These are phyloP conservation scores for Cyclotella atomus DNA, from an alignment of 108 stramenopile species.

Conservation along the genomic window DNA sequence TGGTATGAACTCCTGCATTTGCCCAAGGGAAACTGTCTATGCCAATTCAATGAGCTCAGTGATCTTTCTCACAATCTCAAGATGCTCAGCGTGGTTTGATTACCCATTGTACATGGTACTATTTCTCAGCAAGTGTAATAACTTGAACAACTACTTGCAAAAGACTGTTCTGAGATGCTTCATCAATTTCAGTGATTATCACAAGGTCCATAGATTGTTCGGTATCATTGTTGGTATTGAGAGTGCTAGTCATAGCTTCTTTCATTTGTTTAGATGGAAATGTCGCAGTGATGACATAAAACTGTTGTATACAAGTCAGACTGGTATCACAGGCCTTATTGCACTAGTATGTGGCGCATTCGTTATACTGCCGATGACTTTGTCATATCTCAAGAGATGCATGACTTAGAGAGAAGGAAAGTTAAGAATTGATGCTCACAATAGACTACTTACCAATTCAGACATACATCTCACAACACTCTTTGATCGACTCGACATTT, in stretches of 20 bases:
- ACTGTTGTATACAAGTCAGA: constrained; percentile 20
- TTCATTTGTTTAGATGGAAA: constrained; percentile 24
- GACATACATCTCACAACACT: no score
- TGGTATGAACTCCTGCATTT: constrained; percentile 18
- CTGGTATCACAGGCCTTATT: constrained; percentile 37
- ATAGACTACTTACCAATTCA: no score
- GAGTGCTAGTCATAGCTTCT: constrained; percentile 19
- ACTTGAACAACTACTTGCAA: constrained; percentile 21
- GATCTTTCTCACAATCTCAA: constrained; percentile 15
- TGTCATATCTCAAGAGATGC: not conserved
- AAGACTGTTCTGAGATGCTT: constrained; percentile 17
- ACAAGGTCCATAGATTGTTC: constrained; percentile 31
- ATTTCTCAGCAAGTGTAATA: constrained; percentile 29
- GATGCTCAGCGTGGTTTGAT: constrained; percentile 33
- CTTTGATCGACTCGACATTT: no score
- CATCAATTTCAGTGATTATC: constrained; percentile 24
- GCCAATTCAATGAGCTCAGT: constrained; percentile 14
- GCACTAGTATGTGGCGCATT: constrained; percentile 17
- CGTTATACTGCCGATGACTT: constrained; percentile 32
- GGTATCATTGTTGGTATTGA: constrained; percentile 28
- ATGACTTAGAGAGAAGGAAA: not conserved
- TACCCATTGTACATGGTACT: constrained; percentile 35
- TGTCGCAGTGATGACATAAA: constrained; percentile 10
- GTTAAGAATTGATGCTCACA: no score
- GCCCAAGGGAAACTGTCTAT: constrained; percentile 34